A percentile compares a stretch with the other conserved stretches of the same genome.
phyloP scores from a whole-genome alignment of 176 grass and related monocot genomes.

The Hordeum vulgare region MorexV3_pseudomolecules_assembly NC_058524.1:525884972-525885471 shows the following conservation, averaged over 20 bases:
- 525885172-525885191: background rate
- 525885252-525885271: background rate
- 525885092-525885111: background rate
- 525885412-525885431: no score
- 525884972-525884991: background rate
- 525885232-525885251: no score
- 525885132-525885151: background rate
- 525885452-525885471: no score
- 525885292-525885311: background rate
- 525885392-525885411: no score
- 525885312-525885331: background rate
- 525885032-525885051: slow-evolving; percentile 14
- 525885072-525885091: background rate
- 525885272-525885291: background rate
- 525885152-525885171: background rate
- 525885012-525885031: slow-evolving; percentile 17
- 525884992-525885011: background rate
- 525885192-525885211: background rate
- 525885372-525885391: no score
- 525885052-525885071: background rate
- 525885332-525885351: no score
- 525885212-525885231: background rate
- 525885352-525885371: no score
- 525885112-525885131: slow-evolving; percentile 1
- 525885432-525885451: background rate